These are phyloP conservation scores for Vishniacozyma victoriae DNA, from an alignment of 768 basidiomycete genomes.

Conservation along the genomic window DNA sequence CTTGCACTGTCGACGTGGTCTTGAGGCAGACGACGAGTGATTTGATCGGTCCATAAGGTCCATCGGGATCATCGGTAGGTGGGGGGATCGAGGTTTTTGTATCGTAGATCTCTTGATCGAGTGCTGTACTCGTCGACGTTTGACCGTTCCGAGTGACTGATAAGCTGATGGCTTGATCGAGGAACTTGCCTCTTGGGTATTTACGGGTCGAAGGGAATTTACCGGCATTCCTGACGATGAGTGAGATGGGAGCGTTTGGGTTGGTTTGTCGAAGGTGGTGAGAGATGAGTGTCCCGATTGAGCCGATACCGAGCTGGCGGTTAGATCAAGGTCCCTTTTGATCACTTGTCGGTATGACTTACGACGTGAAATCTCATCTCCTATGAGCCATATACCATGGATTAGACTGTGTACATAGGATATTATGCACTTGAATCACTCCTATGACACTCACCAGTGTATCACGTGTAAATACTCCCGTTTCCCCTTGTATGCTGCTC, in stretches of 20 bases:
- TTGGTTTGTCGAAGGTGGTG: constrained; percentile 62
- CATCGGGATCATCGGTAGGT: constrained; percentile 14
- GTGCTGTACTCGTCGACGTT: not conserved
- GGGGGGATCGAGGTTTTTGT: not conserved
- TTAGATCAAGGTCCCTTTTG: not conserved
- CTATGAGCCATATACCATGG: not conserved
- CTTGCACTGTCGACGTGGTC: constrained; percentile 59
- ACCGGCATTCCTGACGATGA: constrained; percentile 56
- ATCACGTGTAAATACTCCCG: too few species aligned
- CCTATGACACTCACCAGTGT: too few species aligned
- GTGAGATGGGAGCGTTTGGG: constrained; percentile 53
- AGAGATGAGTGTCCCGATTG: constrained; percentile 75
- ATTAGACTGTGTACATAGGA: not conserved
- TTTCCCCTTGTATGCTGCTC: too few species aligned
- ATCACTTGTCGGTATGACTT: constrained; percentile 9
- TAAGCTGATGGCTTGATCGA: not conserved
- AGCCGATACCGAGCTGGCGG: constrained; percentile 62
- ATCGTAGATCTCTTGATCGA: not conserved
- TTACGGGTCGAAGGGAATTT: not conserved
- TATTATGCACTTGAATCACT: too few species aligned
- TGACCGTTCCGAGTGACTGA: not conserved
- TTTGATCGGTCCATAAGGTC: constrained; percentile 53
- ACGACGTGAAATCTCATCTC: constrained; percentile 42
- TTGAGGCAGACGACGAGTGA: constrained; percentile 80
- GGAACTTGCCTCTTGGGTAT: not conserved